These are phyloP conservation scores for Cryphonectria parasitica DNA, from an alignment of 2,329 filamentous ascomycete species.

Conservation along the genomic window DNA sequence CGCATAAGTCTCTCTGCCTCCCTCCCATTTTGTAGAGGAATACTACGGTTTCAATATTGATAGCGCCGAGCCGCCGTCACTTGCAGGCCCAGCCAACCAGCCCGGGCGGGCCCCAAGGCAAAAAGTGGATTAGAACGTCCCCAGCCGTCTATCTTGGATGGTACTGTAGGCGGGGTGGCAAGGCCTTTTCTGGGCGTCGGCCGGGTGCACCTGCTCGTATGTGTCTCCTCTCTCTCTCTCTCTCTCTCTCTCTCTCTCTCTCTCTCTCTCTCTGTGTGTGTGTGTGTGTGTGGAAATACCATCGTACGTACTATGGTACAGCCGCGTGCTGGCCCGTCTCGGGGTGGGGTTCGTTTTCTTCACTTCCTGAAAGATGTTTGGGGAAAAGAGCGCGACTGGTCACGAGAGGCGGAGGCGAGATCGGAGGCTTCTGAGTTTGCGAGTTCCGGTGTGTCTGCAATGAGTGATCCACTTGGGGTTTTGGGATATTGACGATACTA, in stretches of 20 bases:
- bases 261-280: not conserved
- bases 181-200: not conserved
- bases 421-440: not conserved
- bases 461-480: not conserved
- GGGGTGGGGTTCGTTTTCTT: too few species aligned
- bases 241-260: not conserved
- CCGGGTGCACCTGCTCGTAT: not conserved
- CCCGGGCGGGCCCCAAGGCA: not conserved
- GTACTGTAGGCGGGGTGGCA: slow-evolving; percentile 5
- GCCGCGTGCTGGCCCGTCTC: not conserved
- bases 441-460: not conserved
- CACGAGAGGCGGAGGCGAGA: not conserved
- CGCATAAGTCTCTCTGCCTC: not conserved
- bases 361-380: not conserved
- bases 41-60: not conserved
- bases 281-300: not conserved
- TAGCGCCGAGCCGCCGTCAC: slow-evolving; percentile 11
- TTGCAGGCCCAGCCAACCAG: not conserved
- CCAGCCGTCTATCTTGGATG: not conserved
- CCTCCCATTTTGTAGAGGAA: not conserved
- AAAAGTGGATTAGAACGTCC: slow-evolving; percentile 2
- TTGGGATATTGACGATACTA: not conserved
- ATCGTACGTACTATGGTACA: not conserved
- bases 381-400: not conserved
- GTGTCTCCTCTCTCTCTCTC: not conserved